Evolutionary conservation across 805 yeast species (phyloP), one percentile per base, ranked within the genome.

Genomic region (Zygosaccharomyces kombuchaensis): DNA sequence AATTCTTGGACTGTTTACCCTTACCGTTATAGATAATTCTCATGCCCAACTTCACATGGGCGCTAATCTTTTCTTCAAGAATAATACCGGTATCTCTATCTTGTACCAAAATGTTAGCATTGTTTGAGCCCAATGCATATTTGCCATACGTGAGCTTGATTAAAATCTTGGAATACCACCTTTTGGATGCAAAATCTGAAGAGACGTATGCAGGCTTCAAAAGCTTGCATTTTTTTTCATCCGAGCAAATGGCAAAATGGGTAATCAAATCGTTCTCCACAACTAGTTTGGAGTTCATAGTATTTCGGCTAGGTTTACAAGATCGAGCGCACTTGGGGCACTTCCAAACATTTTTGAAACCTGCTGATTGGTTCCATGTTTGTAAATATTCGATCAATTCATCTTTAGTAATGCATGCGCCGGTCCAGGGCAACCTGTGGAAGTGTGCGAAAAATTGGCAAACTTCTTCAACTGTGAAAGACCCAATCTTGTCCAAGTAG

Each of bases 101-200:
- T 63, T 93, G 98, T 2, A 91, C 97, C 40, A 93, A 70, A 25
- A 93, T 91, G 59, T 91, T 91, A 8, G 97, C 99, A 39, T 95
- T 88, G 60, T 91, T 87, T 19, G 83, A 81, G 2, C 97, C 97
- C 30, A 91, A 67, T 40, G 81, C 80, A 61, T 89, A 84, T 56
- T 84, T 84, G 0, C 99, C 99, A 60, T 87, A 89, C 0, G 93
- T 87, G 38, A 93, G 69, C 59, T 88, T 90, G 40, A 89, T 84
- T 46, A 90, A 69, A 2, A 86, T 77, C 57, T 85, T 88, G 3
- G 90, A 75, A 58, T 85, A 87, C 98, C 98, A 90, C 49, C 89
- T 78, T 55, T 87, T 81, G 3, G 90, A 78, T 0, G 98, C 98
- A 54, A 83, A 79, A 39, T 79, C 81, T 1, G 91, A 77, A 0